Base-by-base conservation (phyloP, 2,329 filamentous ascomycete genomes). In the Berkeleyomyces basicola region DNA sequence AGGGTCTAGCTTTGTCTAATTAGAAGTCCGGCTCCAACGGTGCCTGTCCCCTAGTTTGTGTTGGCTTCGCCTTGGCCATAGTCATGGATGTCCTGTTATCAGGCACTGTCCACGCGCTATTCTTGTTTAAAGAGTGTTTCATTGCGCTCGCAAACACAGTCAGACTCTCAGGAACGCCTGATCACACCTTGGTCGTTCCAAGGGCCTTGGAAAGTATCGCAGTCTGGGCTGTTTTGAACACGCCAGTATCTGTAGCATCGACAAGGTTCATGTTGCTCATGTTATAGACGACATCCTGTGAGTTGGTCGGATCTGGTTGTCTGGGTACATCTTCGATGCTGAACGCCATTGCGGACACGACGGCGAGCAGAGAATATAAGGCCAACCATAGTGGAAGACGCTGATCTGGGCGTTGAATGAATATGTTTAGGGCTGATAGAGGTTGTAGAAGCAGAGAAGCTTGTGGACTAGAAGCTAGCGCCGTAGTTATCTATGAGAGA, bases 151-250 rank as follows among this genome's bases (percentile, higher is more conserved):
- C 79, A 39, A 87, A 85, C 47, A 90, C 74, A 68, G 91, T 85
- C 0, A 82, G 66, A 68, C 88, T 82, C 6, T 86, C 85, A 0
- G 80, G 77, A 0, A 39, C 5, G 0, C 61, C 64, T 7, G 61
- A 55, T 4, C 59, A 60, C 6, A 9, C 11, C 4, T 58, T 47
- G 9, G 58, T 53, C 4, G 37, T 51, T 16, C 55, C 31, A 16
- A 53, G 11, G 58, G 72, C 73, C 3, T 73, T 79, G 69, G 86
- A 90, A 71, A 88, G 93, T 5, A 80, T 85, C 3, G 86, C 88
- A 0, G 83, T 88, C 59, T 92, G 74, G 0, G 84, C 91, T 2
- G 84, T 84, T 70, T 91, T 85, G 75, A 86, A 90, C 2, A 80
- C 72, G 0, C 82, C 88, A 0, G 87, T 93, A 69, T 92, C 91